Percentiles rank a stretch among this genome's conserved stretches.
Conservation (phyloP, 768 basidiomycete genomes). For the Piloderma croceum region DNA sequence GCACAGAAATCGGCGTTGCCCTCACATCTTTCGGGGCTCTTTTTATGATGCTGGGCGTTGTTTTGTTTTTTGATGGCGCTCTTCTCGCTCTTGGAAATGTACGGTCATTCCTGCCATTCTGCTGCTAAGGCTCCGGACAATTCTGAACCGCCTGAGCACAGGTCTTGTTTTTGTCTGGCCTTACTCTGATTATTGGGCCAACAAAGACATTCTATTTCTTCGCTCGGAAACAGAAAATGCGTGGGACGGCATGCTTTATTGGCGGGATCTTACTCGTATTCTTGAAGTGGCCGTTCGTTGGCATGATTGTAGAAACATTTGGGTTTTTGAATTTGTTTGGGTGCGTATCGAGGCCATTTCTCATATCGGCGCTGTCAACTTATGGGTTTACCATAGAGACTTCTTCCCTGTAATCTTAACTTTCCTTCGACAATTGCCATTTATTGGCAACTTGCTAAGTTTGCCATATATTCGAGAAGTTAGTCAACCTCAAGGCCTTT, state of each 20-base stretch:
- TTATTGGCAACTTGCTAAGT: slow-evolving; percentile 81
- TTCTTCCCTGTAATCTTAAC: slow-evolving; percentile 98
- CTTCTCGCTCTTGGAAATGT: slow-evolving; percentile 97
- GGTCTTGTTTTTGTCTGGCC: slow-evolving; percentile 91
- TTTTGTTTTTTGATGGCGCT: slow-evolving; percentile 95
- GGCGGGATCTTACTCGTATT: slow-evolving; percentile 92
- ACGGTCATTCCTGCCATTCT: slow-evolving; percentile 10
- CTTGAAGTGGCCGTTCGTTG: slow-evolving; percentile 90
- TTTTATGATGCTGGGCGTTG: slow-evolving; percentile 94
- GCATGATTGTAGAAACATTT: slow-evolving; percentile 90
- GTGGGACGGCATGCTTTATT: slow-evolving; percentile 84
- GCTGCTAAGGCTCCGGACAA: neutral
- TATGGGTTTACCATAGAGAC: slow-evolving; percentile 52
- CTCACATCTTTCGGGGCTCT: slow-evolving; percentile 91
- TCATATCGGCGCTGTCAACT: slow-evolving; percentile 1
- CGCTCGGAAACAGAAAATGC: slow-evolving; percentile 88
- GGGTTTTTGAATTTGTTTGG: slow-evolving; percentile 98
- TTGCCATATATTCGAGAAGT: slow-evolving; percentile 86
- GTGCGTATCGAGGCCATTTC: slow-evolving; percentile 40
- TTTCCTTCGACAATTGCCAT: slow-evolving; percentile 91
- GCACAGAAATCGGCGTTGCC: slow-evolving; percentile 91
- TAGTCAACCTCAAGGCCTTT: too few relatives aligned
- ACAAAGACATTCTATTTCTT: slow-evolving; percentile 99
- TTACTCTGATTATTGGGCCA: slow-evolving; percentile 95
- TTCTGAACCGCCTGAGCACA: slow-evolving; percentile 25